Percentiles rank a stretch among this genome's conserved stretches.
Evolutionary conservation across 306 rosid genomes (phyloP).

Genomic region (Comarum palustre): DNA sequence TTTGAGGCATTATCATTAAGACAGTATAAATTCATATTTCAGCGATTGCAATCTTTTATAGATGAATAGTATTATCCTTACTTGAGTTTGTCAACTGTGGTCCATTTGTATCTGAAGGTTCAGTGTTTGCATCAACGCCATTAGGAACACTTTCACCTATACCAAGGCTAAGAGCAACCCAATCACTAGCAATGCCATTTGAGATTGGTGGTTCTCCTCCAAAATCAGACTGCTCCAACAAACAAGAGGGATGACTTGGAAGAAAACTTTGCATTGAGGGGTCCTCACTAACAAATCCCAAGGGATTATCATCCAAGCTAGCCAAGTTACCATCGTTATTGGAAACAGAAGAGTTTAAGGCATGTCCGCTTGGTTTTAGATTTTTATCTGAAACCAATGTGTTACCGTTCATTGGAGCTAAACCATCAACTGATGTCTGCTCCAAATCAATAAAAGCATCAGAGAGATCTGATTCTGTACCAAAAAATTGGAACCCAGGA

Average conservation of each 20-base stretch:
- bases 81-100: background rate
- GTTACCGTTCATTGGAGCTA: slow-evolving; percentile 5
- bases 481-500: slow-evolving; percentile 20
- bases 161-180: slow-evolving; percentile 28
- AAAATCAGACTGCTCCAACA: slow-evolving; percentile 17
- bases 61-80: slow-evolving; percentile 9
- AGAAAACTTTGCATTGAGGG: slow-evolving; percentile 16
- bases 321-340: slow-evolving; percentile 3
- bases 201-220: slow-evolving; percentile 1
- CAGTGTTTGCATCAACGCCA: background rate
- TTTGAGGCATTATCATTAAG: background rate
- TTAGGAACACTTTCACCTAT: background rate
- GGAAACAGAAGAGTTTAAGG: slow-evolving; percentile 18
- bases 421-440: background rate
- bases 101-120: slow-evolving; percentile 4
- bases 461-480: slow-evolving; percentile 15
- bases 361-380: slow-evolving; percentile 6
- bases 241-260: slow-evolving; percentile 5
- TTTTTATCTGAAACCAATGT: slow-evolving; percentile 9
- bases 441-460: slow-evolving; percentile 27
- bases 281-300: slow-evolving; percentile 15
- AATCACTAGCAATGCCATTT: slow-evolving; percentile 15
- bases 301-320: slow-evolving; percentile 16
- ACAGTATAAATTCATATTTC: background rate
- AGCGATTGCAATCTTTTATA: background rate